A percentile compares a stretch with the other conserved stretches of the same genome.
Conservation (phyloP, 352 stramenopile genomes). For the Globisporangium uncinulatum region DNA sequence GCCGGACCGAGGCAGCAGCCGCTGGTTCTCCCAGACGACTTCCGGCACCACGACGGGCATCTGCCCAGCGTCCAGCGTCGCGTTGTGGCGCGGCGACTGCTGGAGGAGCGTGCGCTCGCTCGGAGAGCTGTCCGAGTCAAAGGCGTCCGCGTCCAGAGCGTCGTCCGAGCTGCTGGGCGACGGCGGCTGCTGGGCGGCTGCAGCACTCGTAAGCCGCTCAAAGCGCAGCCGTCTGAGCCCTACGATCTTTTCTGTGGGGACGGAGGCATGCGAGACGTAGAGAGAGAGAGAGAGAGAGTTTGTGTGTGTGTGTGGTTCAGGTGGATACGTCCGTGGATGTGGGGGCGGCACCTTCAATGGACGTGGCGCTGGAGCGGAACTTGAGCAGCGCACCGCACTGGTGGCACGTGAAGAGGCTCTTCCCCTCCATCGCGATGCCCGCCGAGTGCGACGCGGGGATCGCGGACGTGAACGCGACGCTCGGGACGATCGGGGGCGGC, state of each 20-base stretch:
- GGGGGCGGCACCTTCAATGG: slow-evolving; percentile 38
- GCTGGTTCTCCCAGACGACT: slow-evolving; percentile 49
- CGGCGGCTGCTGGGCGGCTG: not conserved
- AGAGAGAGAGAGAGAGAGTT: not conserved
- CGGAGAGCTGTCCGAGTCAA: slow-evolving; percentile 8
- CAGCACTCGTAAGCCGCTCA: slow-evolving; percentile 16
- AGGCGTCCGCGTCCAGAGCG: slow-evolving; percentile 19
- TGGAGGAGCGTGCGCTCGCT: slow-evolving; percentile 4
- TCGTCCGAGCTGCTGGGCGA: slow-evolving; percentile 20
- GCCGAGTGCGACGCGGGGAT: slow-evolving; percentile 14
- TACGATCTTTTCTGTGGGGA: slow-evolving; percentile 41
- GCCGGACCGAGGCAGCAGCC: slow-evolving; percentile 8
- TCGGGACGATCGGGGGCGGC: slow-evolving; percentile 15
- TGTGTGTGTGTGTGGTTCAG: not conserved
- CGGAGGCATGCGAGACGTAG: not conserved
- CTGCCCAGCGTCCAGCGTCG: slow-evolving; percentile 8
- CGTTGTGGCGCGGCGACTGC: not conserved
- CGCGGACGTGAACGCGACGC: slow-evolving; percentile 12
- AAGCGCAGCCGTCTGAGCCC: slow-evolving; percentile 37
- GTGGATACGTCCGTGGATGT: not conserved
- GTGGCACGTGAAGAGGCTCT: slow-evolving; percentile 73
- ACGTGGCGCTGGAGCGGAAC: slow-evolving; percentile 49
- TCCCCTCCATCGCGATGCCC: slow-evolving; percentile 55
- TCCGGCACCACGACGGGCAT: slow-evolving; percentile 36
- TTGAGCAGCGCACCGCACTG: slow-evolving; percentile 69